A percentile compares a stretch with the other conserved stretches of the same genome.
phyloP scores from a whole-genome alignment of 495 filamentous ascomycete genomes.

The Neurospora africana region DNA sequence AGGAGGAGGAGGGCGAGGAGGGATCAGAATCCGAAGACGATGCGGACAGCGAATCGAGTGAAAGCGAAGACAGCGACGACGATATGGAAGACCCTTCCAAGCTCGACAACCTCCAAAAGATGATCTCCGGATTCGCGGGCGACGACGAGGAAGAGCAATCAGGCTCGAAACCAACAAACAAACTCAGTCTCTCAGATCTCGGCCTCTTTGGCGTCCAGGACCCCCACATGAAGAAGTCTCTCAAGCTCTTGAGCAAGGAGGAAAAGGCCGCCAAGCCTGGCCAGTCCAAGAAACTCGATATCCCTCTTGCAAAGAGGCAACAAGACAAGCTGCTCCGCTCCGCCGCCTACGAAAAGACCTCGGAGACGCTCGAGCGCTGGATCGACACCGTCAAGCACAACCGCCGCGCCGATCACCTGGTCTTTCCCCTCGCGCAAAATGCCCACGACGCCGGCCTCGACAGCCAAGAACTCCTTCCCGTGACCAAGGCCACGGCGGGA shows the following conservation, averaged over 20 bases:
- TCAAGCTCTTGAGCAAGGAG: slow-evolving; percentile 54
- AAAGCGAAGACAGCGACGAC: slow-evolving; percentile 47
- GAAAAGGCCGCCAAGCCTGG: slow-evolving; percentile 42
- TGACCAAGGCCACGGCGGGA: slow-evolving; percentile 46
- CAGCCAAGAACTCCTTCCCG: slow-evolving; percentile 42
- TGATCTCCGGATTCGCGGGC: slow-evolving; percentile 57
- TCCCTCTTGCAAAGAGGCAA: slow-evolving; percentile 78
- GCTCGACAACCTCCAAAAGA: slow-evolving; percentile 53
- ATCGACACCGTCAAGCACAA: slow-evolving; percentile 90
- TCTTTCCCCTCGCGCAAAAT: slow-evolving; percentile 79
- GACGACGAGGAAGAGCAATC: slow-evolving; percentile 22
- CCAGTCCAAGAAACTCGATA: slow-evolving; percentile 63
- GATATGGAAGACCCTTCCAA: slow-evolving; percentile 49
- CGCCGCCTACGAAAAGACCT: slow-evolving; percentile 83
- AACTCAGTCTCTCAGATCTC: slow-evolving; percentile 73
- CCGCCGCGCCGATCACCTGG: slow-evolving; percentile 78
- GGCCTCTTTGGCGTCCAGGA: slow-evolving; percentile 61
- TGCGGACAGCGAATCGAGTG: slow-evolving; percentile 40
- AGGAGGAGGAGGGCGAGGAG: slow-evolving; percentile 24
- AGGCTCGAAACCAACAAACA: slow-evolving; percentile 42
- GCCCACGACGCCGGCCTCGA: slow-evolving; percentile 40
- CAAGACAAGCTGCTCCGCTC: slow-evolving; percentile 79
- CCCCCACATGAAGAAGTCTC: slow-evolving; percentile 63
- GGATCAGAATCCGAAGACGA: slow-evolving; percentile 31
- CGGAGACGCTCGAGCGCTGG: slow-evolving; percentile 83